phyloP scores from a whole-genome alignment of 2,329 filamentous ascomycete genomes.

The Microcyclosporella mali region DNA sequence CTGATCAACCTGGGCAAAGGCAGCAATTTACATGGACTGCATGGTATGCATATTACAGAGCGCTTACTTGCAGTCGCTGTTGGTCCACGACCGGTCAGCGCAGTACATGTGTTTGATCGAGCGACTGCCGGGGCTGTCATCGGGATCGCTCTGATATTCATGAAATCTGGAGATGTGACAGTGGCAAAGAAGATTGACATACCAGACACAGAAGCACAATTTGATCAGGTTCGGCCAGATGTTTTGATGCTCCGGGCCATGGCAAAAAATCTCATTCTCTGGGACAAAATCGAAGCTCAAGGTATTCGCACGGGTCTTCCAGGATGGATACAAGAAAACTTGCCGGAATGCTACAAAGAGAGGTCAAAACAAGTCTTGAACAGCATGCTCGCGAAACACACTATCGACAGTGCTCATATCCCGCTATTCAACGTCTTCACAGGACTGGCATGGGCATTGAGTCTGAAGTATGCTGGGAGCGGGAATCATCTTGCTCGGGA shows the following conservation, averaged over 20 bases:
- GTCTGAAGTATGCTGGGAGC: slow-evolving; percentile 43
- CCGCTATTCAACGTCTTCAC: slow-evolving; percentile 89
- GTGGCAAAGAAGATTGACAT: slow-evolving; percentile 90
- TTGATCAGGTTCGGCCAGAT: slow-evolving; percentile 92
- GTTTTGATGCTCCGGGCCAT: slow-evolving; percentile 84
- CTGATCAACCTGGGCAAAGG: slow-evolving; percentile 94
- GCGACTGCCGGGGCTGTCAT: slow-evolving; percentile 90
- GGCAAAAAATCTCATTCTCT: slow-evolving; percentile 86
- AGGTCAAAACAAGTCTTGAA: slow-evolving; percentile 41
- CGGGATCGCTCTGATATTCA: slow-evolving; percentile 84
- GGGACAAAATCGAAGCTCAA: slow-evolving; percentile 68
- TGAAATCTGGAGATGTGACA: slow-evolving; percentile 87
- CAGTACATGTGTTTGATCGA: slow-evolving; percentile 88
- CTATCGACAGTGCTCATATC: slow-evolving; percentile 72
- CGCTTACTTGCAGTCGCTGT: slow-evolving; percentile 80
- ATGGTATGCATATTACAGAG: slow-evolving; percentile 90
- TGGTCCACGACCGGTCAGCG: slow-evolving; percentile 80
- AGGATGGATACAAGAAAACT: slow-evolving; percentile 65
- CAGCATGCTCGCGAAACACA: slow-evolving; percentile 12
- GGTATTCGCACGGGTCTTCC: slow-evolving; percentile 6
- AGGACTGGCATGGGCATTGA: slow-evolving; percentile 69
- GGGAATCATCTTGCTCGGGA: slow-evolving; percentile 65
- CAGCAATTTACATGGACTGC: slow-evolving; percentile 75
- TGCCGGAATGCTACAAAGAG: slow-evolving; percentile 63
- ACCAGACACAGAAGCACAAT: slow-evolving; percentile 81